Conservation (phyloP, 2,329 filamentous ascomycete genomes). For the Aspergillus hortae region DNA sequence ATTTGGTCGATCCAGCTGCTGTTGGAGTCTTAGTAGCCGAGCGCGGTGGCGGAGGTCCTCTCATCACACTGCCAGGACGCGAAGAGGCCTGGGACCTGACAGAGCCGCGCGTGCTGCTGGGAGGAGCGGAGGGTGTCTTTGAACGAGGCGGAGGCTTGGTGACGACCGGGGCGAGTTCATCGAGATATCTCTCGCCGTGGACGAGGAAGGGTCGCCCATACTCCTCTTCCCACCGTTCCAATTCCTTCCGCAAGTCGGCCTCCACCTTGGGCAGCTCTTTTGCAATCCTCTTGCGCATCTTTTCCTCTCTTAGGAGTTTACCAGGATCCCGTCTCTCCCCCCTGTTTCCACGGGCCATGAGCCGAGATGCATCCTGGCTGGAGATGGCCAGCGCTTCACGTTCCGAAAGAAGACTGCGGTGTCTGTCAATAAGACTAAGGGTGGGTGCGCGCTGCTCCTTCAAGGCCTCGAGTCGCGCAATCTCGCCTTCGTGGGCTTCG, state of each 20-base stretch:
- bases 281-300: constrained; percentile 95
- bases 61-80: constrained; percentile 33
- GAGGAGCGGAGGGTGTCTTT: constrained; percentile 42
- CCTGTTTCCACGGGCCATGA: constrained; percentile 88
- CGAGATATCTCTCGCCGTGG: constrained; percentile 85
- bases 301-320: constrained; percentile 90
- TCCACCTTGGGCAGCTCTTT: constrained; percentile 94
- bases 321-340: constrained; percentile 93
- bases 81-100: constrained; percentile 21
- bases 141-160: constrained; percentile 62
- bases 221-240: constrained; percentile 89
- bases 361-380: constrained; percentile 87
- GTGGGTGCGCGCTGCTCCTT: constrained; percentile 84
- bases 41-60: constrained; percentile 39
- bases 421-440: constrained; percentile 75
- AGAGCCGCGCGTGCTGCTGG: constrained; percentile 23
- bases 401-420: constrained; percentile 78
- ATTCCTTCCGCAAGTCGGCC: constrained; percentile 72
- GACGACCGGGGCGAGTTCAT: constrained; percentile 65
- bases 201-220: constrained; percentile 91
- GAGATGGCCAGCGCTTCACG: constrained; percentile 84
- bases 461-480: constrained; percentile 73
- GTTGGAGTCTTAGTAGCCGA: constrained; percentile 48
- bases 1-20: constrained; percentile 36
- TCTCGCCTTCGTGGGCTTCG: constrained; percentile 91